These are phyloP conservation scores for Dillenia suffruticosa DNA, from an alignment of 164 flowering plant species.

Conservation along the genomic window DNA sequence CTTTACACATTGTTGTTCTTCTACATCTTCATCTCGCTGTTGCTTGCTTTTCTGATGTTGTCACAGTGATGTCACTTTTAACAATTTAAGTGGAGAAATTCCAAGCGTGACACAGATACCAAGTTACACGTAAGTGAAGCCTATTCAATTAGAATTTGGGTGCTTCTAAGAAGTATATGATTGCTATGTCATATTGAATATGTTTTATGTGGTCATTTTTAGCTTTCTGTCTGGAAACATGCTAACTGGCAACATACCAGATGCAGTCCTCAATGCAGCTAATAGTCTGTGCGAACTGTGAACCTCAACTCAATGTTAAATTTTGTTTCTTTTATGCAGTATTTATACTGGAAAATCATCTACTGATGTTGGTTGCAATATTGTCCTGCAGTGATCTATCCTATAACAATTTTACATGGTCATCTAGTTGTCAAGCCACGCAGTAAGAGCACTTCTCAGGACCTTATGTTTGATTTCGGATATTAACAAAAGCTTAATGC, in stretches of 20 bases:
- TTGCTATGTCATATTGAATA: too few relatives aligned
- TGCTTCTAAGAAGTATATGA: too few relatives aligned
- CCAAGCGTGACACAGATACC: slow-evolving; percentile 25
- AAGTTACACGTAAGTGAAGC: slow-evolving; percentile 32
- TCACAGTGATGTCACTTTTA: slow-evolving; percentile 55
- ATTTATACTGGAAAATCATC: too few relatives aligned
- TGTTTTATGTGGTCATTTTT: not conserved
- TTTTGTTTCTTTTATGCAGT: not conserved
- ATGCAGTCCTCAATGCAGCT: slow-evolving; percentile 36
- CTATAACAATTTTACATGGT: slow-evolving; percentile 22
- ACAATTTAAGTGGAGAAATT: slow-evolving; percentile 40
- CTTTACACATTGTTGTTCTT: too few relatives aligned
- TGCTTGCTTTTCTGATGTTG: not conserved
- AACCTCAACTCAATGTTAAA: not conserved
- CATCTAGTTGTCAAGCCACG: too few relatives aligned
- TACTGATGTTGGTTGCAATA: too few relatives aligned
- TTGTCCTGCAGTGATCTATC: slow-evolving; percentile 50
- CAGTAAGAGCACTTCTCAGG: too few relatives aligned
- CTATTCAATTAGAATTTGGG: too few relatives aligned
- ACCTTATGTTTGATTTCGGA: too few relatives aligned
- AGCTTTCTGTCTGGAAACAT: slow-evolving; percentile 46
- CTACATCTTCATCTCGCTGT: not conserved
- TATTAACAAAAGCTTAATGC: too few relatives aligned
- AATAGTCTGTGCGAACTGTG: slow-evolving; percentile 34
- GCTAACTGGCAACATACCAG: slow-evolving; percentile 48